Evolutionary conservation across 208 protist species (phyloP), one percentile per base, ranked within the genome.

Genomic region (Herpetomonas samuelpessoai): DNA sequence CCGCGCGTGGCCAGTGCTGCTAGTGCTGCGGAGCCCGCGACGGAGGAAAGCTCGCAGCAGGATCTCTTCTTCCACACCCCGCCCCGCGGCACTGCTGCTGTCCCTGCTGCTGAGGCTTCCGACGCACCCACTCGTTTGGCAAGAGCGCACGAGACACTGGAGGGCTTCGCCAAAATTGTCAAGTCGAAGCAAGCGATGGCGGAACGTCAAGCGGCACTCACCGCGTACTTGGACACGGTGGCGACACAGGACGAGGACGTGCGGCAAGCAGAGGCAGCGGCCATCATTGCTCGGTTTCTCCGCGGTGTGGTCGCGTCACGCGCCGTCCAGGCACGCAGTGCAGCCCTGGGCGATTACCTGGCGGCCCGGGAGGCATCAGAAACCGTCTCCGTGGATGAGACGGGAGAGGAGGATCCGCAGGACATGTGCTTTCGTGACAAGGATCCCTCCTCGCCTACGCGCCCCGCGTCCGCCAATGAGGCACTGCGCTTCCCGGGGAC

Each of bases 121-220:
- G n/a, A n/a, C n/a, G n/a, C n/a, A n/a, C n/a, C n/a, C n/a, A n/a
- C n/a, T n/a, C n/a, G n/a, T n/a, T n/a, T n/a, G 50, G 47, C 35
- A 29, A 12, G 4, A 22, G 46, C 60, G 48, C 30, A 25, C n/a
- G 44, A 24, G 2, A 27, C 30, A 0, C 57, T 71, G n/a, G 28
- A 45, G 2, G 55, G n/a, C 1, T 71, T 64, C 16, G 16, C 19
- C 1, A 1, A 27, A 24, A 29, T 64, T 21, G 31, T 61, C 30
- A 49, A 69, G 35, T 55, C 56, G 18, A 74, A 74, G 62, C 41
- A 47, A 55, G 26, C 60, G 62, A 54, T 39, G 3, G 39, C 62
- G 18, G 21, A 41, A 28, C 59, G 19, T 9, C 60, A 62, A 35
- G 22, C 14, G 9, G 35, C 14, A 6, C 35, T 41, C 9, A 14